A percentile compares a stretch with the other conserved stretches of the same genome.
Evolutionary conservation across 2,329 filamentous ascomycete species (phyloP).

Genomic region (Endoconidiophora polonica): DNA sequence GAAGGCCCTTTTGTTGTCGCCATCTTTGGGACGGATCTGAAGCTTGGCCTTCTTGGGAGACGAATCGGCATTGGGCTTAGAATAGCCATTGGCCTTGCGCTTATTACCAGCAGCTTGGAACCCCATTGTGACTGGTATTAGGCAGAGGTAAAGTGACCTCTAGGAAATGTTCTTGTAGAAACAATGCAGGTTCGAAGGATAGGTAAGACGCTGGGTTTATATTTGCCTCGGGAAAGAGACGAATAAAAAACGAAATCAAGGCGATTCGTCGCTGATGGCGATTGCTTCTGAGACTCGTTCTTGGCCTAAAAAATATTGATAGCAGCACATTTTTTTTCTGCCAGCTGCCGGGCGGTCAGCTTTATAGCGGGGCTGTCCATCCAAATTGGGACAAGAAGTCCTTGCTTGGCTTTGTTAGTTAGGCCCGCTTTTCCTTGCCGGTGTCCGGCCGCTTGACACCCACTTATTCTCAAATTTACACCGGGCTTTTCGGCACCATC

Average conservation of each 20-base stretch:
- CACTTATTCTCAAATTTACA: no score
- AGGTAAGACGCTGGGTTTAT: no score
- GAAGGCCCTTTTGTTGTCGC: constrained; percentile 7
- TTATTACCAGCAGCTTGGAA: constrained; percentile 34
- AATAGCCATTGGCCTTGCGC: constrained; percentile 33
- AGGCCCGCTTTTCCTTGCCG: no score
- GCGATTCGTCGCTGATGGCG: neutral
- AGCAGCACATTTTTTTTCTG: neutral
- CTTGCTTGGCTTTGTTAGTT: no score
- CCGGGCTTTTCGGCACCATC: no score
- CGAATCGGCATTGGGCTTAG: constrained; percentile 27
- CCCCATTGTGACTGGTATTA: constrained; percentile 9
- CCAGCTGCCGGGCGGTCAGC: no score
- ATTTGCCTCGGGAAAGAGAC: neutral
- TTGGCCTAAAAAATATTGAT: neutral
- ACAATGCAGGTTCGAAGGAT: neutral
- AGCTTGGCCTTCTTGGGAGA: constrained; percentile 36
- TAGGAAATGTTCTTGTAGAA: neutral
- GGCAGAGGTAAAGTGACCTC: neutral
- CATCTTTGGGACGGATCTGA: constrained; percentile 21
- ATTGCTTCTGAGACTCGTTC: no score
- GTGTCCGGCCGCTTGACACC: no score
- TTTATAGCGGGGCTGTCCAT: no score
- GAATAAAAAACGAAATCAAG: neutral
- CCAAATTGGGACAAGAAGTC: no score